These are phyloP conservation scores for Sherardia arvensis DNA, from an alignment of 257 asterid genomes.

Conservation along the genomic window DNA sequence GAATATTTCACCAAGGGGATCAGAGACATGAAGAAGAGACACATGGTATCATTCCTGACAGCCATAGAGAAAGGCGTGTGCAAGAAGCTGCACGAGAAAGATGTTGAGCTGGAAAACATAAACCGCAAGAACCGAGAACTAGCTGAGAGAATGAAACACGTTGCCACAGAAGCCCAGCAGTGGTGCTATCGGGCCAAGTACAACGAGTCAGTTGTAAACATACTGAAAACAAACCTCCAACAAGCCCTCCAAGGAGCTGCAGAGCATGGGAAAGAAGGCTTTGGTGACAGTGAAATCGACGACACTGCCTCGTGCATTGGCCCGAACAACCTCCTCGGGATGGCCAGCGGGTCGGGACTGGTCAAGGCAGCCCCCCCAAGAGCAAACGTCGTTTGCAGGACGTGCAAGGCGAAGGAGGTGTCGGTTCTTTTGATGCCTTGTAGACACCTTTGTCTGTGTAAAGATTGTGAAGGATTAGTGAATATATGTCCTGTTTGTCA, in stretches of 20 bases:
- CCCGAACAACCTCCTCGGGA: slow-evolving; percentile 44
- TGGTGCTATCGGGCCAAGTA: slow-evolving; percentile 87
- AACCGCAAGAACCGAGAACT: slow-evolving; percentile 61
- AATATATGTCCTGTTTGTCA: slow-evolving; percentile 70
- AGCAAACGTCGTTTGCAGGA: slow-evolving; percentile 36
- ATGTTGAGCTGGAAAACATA: slow-evolving; percentile 46
- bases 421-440: slow-evolving; percentile 73
- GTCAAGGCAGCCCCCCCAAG: slow-evolving; percentile 12
- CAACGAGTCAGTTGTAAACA: slow-evolving; percentile 66
- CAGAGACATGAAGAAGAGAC: slow-evolving; percentile 60
- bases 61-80: slow-evolving; percentile 40
- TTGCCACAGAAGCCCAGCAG: slow-evolving; percentile 57
- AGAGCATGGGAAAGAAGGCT: slow-evolving; percentile 50
- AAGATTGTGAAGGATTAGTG: slow-evolving; percentile 60
- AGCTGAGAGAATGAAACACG: slow-evolving; percentile 58
- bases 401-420: slow-evolving; percentile 57
- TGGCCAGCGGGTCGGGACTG: slow-evolving; percentile 23
- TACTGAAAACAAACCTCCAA: slow-evolving; percentile 51
- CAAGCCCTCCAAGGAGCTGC: slow-evolving; percentile 48
- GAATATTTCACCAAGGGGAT: slow-evolving; percentile 49
- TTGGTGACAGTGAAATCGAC: slow-evolving; percentile 53
- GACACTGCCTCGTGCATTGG: slow-evolving; percentile 59
- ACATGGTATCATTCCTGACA: slow-evolving; percentile 44
- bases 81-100: slow-evolving; percentile 56
- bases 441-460: slow-evolving; percentile 82